Evolutionary conservation across 305 asterid genomes (phyloP), one percentile per base, ranked within the genome.

Genomic region (Solanum chacoense): DNA sequence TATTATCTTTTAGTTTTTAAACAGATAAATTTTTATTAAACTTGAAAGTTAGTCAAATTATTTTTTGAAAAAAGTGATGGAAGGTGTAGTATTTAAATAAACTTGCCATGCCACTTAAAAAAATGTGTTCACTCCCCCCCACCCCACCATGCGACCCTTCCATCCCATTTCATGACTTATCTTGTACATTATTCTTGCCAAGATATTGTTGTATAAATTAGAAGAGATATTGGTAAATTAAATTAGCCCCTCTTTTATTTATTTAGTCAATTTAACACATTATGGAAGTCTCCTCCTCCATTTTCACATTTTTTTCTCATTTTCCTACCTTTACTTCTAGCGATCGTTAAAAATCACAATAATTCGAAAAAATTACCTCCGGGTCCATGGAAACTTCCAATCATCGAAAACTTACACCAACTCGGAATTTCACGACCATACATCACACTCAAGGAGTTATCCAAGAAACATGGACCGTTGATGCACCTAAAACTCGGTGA

Each of bases 401-500:
- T 73, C 38, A 73, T 73, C 2, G 79, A 26, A 73, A 73, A 74
- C 24, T 74, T 74, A 32, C 80, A 74, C 22, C 80, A 74, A n/a
- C 40, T 18, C 6, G 3, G 26, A 14, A 74, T 34, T n/a, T 74
- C 40, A 1, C 26, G 22, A 9, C 80, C 38, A 4, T 22, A 74
- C 22, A 36, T 74, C 36, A n/a, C 26, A 8, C 40, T 74, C 26
- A 32, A 31, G 7, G 38, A 32, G 10, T 32, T 74, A 32, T 34
- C 40, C 11, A 12, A 31, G 26, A 74, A 74, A 31, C 0, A 74
- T 74, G 80, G 79, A 74, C 40, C 79, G 2, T 74, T 74, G 79
- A 74, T 74, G 79, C 40, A 74, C 79, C 40, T 74, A 32, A 74
- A 74, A 74, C 76, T 90, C 3, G 92, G 91, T 0, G 87, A 88